A percentile compares a stretch with the other conserved stretches of the same genome.
These are phyloP conservation scores for Sutorius eximius DNA, from an alignment of 1,284 basidiomycete genomes.

Conservation along the genomic window DNA sequence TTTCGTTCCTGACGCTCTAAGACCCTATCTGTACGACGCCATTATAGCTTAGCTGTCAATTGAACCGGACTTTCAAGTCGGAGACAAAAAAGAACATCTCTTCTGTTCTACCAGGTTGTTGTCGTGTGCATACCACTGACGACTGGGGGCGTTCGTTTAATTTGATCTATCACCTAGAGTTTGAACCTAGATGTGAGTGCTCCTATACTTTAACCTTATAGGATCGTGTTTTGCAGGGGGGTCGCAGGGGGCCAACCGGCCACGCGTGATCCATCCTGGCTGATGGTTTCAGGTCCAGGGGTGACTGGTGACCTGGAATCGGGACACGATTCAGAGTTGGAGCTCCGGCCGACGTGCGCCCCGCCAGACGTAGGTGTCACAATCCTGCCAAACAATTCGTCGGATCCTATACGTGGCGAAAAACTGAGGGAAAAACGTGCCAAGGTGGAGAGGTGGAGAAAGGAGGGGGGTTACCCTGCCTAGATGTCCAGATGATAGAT, in stretches of 20 bases:
- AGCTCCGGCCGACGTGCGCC: slow-evolving; percentile 6
- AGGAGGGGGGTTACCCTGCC: neutral
- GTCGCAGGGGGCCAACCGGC: neutral
- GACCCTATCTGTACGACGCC: neutral
- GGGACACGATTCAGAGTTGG: slow-evolving; percentile 4
- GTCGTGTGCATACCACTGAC: neutral
- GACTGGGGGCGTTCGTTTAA: neutral
- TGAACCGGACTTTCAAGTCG: neutral
- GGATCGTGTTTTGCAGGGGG: neutral
- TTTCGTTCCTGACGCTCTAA: neutral
- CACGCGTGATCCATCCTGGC: neutral
- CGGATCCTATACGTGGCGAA: neutral
- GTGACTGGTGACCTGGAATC: neutral
- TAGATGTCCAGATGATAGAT: neutral
- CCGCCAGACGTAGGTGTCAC: neutral
- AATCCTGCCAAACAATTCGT: neutral
- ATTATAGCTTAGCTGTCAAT: neutral
- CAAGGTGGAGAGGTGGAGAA: neutral
- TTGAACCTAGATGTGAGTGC: neutral
- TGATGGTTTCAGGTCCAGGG: neutral
- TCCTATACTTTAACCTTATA: neutral
- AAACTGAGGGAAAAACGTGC: neutral
- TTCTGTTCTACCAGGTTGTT: neutral
- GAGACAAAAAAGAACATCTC: neutral
- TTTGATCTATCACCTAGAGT: neutral